Base-by-base conservation (phyloP, 768 basidiomycete genomes). In the Paxillus rubicundulus region DNA sequence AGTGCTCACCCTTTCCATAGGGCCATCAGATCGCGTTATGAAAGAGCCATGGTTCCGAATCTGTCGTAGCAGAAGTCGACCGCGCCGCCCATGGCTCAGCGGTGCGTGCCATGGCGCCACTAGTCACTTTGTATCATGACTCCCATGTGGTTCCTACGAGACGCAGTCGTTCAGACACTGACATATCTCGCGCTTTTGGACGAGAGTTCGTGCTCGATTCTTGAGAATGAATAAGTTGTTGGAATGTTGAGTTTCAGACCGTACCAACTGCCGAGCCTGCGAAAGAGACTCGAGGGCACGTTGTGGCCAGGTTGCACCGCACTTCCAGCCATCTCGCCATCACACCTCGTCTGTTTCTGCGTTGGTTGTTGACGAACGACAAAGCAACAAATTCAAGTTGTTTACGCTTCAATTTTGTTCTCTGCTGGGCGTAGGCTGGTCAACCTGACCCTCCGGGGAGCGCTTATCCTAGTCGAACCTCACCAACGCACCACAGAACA, bases 211-310 rank as follows among this genome's bases (percentile, higher is more conserved):
- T 30, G 30, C 2, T 9, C 30, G 5, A 42, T 20, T 21, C 9
- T 42, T 20, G 41, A 46, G 47, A 24, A 20, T 27, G 13, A 2
- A 24, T 17, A 24, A 42, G 40, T 73, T 24, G 3, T 24, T 24
- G 24, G 24, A 54, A 72, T 72, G 66, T 74, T 70, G 27, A 74
- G 72, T 60, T 67, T 65, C 69, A 72, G 45, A 85, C 85, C 61
- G 13, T 2, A 32, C 3, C 3, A 52, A 3, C 45, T 58, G 54
- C 55, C 56, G 63, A 65, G 62, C 66, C 67, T 70, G 68, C 46
- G 68, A 66, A 70, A 53, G 24, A 24, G 24, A 24, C 24, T 33
- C 28, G 49, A 10, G 36, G 24, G 56, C 61, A 63, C 58, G 58
- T 56, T 60, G 54, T 16, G 34, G 24, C 32, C 28, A 41, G 47